Conservation (phyloP, 1,284 basidiomycete genomes). For the Sporisorium iseilematis-ciliati region DNA sequence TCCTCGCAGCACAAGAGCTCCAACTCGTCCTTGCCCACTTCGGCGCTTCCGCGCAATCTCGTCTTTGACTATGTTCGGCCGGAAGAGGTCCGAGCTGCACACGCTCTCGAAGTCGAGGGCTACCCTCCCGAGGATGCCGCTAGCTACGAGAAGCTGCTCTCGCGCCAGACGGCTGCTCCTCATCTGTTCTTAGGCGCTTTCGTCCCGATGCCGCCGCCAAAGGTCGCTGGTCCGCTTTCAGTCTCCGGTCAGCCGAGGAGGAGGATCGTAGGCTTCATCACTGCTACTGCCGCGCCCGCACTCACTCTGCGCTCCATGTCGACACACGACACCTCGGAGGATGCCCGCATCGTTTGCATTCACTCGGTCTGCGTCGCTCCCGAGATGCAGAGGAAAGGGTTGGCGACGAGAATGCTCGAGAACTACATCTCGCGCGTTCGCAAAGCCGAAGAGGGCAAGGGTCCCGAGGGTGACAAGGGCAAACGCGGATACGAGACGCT, state of each 20-base stretch:
- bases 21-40: constrained; percentile 8
- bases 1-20: constrained; percentile 26
- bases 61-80: constrained; percentile 59
- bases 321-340: constrained; percentile 52
- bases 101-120: constrained; percentile 51
- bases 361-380: constrained; percentile 62
- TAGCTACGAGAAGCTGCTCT: constrained; percentile 53
- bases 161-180: constrained; percentile 59
- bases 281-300: constrained; percentile 63
- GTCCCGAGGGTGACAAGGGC: constrained; percentile 43
- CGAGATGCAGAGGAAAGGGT: constrained; percentile 53
- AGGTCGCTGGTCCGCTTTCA: constrained; percentile 62
- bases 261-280: constrained; percentile 59
- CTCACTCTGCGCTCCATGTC: constrained; percentile 61
- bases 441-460: constrained; percentile 49
- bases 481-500: constrained; percentile 63
- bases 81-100: constrained; percentile 58
- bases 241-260: constrained; percentile 44
- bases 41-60: constrained; percentile 44
- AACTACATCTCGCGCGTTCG: constrained; percentile 55
- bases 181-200: constrained; percentile 66
- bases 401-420: constrained; percentile 56
- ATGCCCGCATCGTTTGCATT: constrained; percentile 66
- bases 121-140: constrained; percentile 61
- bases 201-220: constrained; percentile 56